These are phyloP conservation scores for Diplodia corticola DNA, from an alignment of 2,329 filamentous ascomycete genomes.

Conservation along the genomic window DNA sequence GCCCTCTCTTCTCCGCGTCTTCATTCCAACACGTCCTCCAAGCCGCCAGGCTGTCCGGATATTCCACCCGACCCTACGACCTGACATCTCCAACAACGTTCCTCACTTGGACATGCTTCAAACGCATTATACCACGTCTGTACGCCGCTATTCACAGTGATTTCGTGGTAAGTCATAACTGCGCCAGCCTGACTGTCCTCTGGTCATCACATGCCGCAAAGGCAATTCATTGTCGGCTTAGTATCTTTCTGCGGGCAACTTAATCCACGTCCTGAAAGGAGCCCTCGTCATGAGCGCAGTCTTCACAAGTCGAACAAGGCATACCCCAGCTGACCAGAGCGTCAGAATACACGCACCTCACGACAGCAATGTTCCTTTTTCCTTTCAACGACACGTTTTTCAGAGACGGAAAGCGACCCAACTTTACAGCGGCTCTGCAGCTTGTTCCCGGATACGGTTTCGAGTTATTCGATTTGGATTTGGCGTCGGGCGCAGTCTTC, in stretches of 20 bases:
- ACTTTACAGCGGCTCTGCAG: neutral
- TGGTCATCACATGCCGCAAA: neutral
- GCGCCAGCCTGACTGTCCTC: neutral
- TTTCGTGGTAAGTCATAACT: neutral
- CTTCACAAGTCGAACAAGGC: neutral
- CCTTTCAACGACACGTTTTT: neutral
- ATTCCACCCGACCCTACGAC: neutral
- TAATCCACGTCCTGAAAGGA: neutral
- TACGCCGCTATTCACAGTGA: neutral
- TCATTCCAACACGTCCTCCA: neutral
- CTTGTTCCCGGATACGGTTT: neutral
- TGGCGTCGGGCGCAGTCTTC: neutral
- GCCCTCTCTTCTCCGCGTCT: neutral
- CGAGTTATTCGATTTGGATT: neutral
- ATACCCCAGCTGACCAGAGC: neutral
- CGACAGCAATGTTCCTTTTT: neutral
- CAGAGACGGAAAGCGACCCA: neutral
- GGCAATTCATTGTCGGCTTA: constrained; percentile 14
- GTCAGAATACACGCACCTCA: neutral
- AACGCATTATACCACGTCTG: neutral
- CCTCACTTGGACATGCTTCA: neutral
- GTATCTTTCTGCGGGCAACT: neutral
- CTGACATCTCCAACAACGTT: neutral
- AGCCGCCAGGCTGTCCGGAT: neutral
- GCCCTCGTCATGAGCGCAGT: neutral